phyloP scores from a whole-genome alignment of 2,329 filamentous ascomycete genomes.

The Geoglossum cookeanum region DNA sequence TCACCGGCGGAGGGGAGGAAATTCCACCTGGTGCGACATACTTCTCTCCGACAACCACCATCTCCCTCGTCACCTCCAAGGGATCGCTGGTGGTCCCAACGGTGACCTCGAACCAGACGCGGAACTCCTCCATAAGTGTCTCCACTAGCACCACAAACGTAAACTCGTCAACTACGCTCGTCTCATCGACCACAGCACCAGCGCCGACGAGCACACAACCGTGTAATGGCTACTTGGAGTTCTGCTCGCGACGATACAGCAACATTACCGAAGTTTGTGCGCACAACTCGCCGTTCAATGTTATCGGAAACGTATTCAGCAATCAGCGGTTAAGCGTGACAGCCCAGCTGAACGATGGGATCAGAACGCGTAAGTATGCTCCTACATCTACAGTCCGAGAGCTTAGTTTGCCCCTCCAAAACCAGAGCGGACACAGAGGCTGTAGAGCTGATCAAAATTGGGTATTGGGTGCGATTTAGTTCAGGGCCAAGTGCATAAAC shows the following conservation, averaged over 20 bases:
- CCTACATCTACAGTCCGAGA: background rate
- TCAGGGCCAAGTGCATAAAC: conserved; percentile 38
- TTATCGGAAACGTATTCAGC: conserved; percentile 48
- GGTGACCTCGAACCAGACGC: background rate
- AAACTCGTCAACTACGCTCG: conserved; percentile 23
- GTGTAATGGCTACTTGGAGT: conserved; percentile 62
- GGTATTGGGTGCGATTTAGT: conserved; percentile 20
- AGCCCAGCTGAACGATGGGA: conserved; percentile 58
- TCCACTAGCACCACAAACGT: conserved; percentile 17
- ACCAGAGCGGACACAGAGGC: background rate
- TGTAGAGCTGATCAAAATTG: background rate
- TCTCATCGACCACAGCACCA: conserved; percentile 23
- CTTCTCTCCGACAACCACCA: conserved; percentile 1
- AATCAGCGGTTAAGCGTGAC: conserved; percentile 54
- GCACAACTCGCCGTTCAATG: conserved; percentile 67
- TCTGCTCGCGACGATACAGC: conserved; percentile 58
- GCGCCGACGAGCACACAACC: conserved; percentile 52
- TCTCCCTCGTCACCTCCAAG: conserved; percentile 6
- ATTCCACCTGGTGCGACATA: background rate
- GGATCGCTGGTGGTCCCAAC: conserved; percentile 6
- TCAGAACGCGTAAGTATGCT: conserved; percentile 29
- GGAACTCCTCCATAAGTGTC: conserved; percentile 5
- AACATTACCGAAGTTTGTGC: conserved; percentile 63
- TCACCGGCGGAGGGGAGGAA: background rate
- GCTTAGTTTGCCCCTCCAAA: background rate